These are phyloP conservation scores for Penicillium daleae DNA, from an alignment of 495 filamentous ascomycete genomes.

Conservation along the genomic window DNA sequence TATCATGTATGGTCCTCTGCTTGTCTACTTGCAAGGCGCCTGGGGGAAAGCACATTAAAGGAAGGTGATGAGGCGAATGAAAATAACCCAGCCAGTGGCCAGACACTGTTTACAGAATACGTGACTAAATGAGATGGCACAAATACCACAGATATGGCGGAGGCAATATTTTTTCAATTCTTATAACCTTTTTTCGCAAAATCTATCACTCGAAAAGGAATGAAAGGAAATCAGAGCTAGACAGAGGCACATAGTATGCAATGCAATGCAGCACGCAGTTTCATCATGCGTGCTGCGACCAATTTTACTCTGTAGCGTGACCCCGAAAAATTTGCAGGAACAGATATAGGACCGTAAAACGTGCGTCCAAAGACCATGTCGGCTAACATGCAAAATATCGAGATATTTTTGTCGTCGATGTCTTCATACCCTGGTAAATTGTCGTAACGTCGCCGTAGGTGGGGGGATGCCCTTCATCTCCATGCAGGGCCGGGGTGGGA, in stretches of 20 bases:
- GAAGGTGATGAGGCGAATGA: neutral
- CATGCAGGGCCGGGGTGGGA: slow-evolving; percentile 20
- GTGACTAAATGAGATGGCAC: neutral
- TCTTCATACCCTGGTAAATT: slow-evolving; percentile 33
- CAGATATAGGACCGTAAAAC: slow-evolving; percentile 22
- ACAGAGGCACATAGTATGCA: slow-evolving; percentile 36
- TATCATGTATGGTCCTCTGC: too few species aligned
- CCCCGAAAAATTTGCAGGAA: slow-evolving; percentile 26
- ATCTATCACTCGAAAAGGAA: slow-evolving; percentile 50
- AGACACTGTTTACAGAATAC: neutral
- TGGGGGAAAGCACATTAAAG: neutral
- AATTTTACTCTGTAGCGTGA: slow-evolving; percentile 38
- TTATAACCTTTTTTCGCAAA: slow-evolving; percentile 48
- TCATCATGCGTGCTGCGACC: slow-evolving; percentile 40
- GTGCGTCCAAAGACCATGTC: slow-evolving; percentile 18
- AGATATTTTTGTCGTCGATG: slow-evolving; percentile 27
- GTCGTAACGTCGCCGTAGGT: slow-evolving; percentile 26
- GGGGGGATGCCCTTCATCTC: slow-evolving; percentile 19
- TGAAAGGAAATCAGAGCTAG: slow-evolving; percentile 47
- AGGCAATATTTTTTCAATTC: slow-evolving; percentile 35
- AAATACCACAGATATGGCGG: neutral
- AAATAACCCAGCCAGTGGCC: neutral
- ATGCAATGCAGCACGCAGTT: slow-evolving; percentile 35
- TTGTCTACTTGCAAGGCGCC: too few species aligned
- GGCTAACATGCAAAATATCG: slow-evolving; percentile 25